Evolutionary conservation across 1,139 yeast genomes (phyloP).

Genomic region (Saccharomyces hybrid): DNA sequence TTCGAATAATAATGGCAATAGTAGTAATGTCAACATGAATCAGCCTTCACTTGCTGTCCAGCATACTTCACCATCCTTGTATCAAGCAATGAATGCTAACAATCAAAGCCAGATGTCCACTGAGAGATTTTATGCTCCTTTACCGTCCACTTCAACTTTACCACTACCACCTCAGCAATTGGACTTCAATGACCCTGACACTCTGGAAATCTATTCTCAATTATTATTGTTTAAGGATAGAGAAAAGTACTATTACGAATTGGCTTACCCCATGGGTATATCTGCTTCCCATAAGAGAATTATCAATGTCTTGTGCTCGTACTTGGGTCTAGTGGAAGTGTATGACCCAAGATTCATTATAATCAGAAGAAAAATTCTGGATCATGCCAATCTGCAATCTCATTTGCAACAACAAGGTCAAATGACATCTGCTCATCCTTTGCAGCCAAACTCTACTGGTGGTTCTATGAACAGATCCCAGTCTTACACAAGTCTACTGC

Average conservation of each 20-base stretch:
- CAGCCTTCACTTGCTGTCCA: slow-evolving; percentile 19
- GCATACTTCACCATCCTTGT: slow-evolving; percentile 15
- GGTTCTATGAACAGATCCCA: slow-evolving; percentile 32
- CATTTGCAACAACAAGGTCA: slow-evolving; percentile 34
- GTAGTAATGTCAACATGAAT: slow-evolving; percentile 5
- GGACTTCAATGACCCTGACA: slow-evolving; percentile 87
- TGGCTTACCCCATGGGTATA: slow-evolving; percentile 59
- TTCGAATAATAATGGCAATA: slow-evolving; percentile 13
- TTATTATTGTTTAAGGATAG: slow-evolving; percentile 72
- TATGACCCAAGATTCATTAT: slow-evolving; percentile 61
- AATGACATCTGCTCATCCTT: slow-evolving; percentile 24
- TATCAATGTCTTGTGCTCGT: slow-evolving; percentile 42
- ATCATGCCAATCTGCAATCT: slow-evolving; percentile 41
- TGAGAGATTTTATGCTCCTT: slow-evolving; percentile 54
- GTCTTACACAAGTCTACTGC: slow-evolving; percentile 31
- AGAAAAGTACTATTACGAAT: slow-evolving; percentile 51
- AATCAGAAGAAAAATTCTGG: slow-evolving; percentile 36
- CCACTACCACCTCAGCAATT: slow-evolving; percentile 53
- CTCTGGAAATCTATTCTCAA: slow-evolving; percentile 78
- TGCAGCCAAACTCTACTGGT: slow-evolving; percentile 33
- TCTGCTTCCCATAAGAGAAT: slow-evolving; percentile 56
- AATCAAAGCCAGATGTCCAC: slow-evolving; percentile 29
- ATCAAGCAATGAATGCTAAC: slow-evolving; percentile 5
- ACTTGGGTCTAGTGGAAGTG: slow-evolving; percentile 57
- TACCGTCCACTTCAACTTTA: slow-evolving; percentile 41